Conservation (phyloP, 1,139 yeast species). For the Yarrowia galli region DNA sequence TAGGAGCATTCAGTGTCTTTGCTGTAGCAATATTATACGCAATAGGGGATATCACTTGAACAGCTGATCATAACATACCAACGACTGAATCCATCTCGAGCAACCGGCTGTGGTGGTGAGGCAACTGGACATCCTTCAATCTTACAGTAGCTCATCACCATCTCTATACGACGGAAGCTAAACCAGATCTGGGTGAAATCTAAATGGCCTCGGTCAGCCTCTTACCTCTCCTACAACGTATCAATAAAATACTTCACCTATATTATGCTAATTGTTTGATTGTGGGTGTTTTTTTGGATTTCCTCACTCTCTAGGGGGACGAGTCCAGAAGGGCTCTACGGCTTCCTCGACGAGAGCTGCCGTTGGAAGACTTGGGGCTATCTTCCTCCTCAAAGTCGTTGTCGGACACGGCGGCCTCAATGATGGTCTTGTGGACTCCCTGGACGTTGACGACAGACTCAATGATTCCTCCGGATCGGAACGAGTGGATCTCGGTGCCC, state of each 20-base stretch:
- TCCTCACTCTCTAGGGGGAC: not conserved
- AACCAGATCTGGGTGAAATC: not conserved
- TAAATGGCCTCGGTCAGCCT: not conserved
- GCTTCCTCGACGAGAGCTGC: constrained; percentile 36
- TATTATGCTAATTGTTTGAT: constrained; percentile 25
- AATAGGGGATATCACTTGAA: too few relatives aligned
- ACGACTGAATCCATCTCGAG: too few relatives aligned
- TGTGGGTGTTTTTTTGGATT: not conserved
- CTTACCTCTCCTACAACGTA: not conserved
- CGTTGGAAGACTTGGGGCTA: constrained; percentile 6
- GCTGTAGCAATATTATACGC: too few relatives aligned
- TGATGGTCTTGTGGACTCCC: constrained; percentile 87
- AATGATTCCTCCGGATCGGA: constrained; percentile 70
- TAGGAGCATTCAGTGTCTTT: too few relatives aligned
- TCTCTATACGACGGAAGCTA: too few relatives aligned
- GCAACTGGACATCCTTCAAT: too few relatives aligned
- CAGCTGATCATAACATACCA: too few relatives aligned
- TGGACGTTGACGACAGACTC: constrained; percentile 85
- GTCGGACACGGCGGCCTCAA: constrained; percentile 57
- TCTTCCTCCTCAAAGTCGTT: constrained; percentile 33
- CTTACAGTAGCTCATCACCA: too few relatives aligned
- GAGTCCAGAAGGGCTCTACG: constrained; percentile 29
- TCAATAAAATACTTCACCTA: constrained; percentile 16
- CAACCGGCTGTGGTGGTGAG: too few relatives aligned
- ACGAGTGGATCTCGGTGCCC: constrained; percentile 46